A percentile compares a stretch with the other conserved stretches of the same genome.
These are phyloP conservation scores for Sporothrix curviconia DNA, from an alignment of 2,329 filamentous ascomycete genomes.

Conservation along the genomic window DNA sequence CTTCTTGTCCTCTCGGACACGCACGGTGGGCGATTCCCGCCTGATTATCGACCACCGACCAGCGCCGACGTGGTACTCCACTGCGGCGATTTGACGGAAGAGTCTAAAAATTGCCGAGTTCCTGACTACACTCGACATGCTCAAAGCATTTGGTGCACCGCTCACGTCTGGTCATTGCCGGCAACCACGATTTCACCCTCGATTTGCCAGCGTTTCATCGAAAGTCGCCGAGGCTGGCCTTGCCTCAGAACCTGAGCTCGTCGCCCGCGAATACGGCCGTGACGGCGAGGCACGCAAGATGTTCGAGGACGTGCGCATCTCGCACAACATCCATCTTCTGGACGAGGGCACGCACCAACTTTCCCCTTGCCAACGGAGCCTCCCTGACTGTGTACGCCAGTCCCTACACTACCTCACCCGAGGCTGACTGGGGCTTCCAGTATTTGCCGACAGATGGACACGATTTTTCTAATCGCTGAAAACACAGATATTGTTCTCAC, in stretches of 20 bases:
- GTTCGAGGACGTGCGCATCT: slow-evolving; percentile 30
- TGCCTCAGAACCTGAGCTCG: slow-evolving; percentile 18
- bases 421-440: slow-evolving; percentile 43
- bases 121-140: slow-evolving; percentile 33
- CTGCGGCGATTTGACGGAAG: slow-evolving; percentile 46
- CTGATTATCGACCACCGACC: not conserved
- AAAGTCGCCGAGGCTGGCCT: slow-evolving; percentile 15
- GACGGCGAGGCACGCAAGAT: slow-evolving; percentile 33
- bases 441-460: slow-evolving; percentile 36
- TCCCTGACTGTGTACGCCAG: slow-evolving; percentile 45
- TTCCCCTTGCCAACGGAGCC: slow-evolving; percentile 45
- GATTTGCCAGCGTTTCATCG: slow-evolving; percentile 28
- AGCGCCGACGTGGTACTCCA: slow-evolving; percentile 43
- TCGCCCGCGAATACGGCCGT: slow-evolving; percentile 32
- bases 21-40: slow-evolving; percentile 27
- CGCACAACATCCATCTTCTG: slow-evolving; percentile 39
- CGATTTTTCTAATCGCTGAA: slow-evolving; percentile 29
- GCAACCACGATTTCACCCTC: slow-evolving; percentile 47
- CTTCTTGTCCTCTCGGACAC: slow-evolving; percentile 43
- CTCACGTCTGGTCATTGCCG: slow-evolving; percentile 49
- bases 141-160: slow-evolving; percentile 38
- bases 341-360: slow-evolving; percentile 44
- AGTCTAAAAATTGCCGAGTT: slow-evolving; percentile 37
- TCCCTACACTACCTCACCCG: slow-evolving; percentile 41
- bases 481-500: slow-evolving; percentile 45